These are phyloP conservation scores for Ascochyta lentis DNA, from an alignment of 2,329 filamentous ascomycete genomes.

Conservation along the genomic window DNA sequence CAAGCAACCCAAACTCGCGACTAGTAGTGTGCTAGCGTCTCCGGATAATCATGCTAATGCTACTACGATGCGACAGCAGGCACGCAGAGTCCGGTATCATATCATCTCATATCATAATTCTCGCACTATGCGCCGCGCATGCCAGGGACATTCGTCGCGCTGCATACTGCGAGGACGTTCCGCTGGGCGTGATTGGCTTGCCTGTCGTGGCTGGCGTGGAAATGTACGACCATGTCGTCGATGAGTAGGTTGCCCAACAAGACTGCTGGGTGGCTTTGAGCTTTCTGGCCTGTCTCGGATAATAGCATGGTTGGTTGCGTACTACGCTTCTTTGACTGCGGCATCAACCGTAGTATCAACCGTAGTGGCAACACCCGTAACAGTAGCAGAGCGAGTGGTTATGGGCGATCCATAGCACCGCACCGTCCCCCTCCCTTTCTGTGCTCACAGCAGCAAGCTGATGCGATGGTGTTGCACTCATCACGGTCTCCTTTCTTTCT, in stretches of 20 bases:
- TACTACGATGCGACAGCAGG: conserved; percentile 9
- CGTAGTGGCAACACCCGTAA: background rate
- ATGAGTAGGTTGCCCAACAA: background rate
- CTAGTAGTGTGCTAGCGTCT: conserved; percentile 2
- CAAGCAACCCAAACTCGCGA: background rate
- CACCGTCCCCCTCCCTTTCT: too few relatives aligned
- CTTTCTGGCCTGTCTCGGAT: conserved; percentile 5
- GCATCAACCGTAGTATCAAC: too few relatives aligned
- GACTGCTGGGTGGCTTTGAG: conserved; percentile 5
- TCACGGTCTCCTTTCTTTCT: too few relatives aligned
- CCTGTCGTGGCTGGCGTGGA: background rate
- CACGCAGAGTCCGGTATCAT: conserved; percentile 9
- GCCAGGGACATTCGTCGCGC: conserved; percentile 12
- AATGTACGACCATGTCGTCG: conserved; percentile 1
- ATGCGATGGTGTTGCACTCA: too few relatives aligned
- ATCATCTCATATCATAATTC: conserved; percentile 1
- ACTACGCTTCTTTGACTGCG: background rate
- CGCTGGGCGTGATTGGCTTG: conserved; percentile 3
- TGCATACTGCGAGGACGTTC: conserved; percentile 3
- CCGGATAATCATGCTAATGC: conserved; percentile 1
- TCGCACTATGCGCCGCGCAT: conserved; percentile 3
- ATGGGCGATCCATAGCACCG: too few relatives aligned
- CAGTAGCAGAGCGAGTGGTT: background rate
- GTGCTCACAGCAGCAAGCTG: too few relatives aligned
- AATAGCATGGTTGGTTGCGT: background rate